Conservation (phyloP, 768 basidiomycete species). For the Leucosporidium yakuticum region DNA sequence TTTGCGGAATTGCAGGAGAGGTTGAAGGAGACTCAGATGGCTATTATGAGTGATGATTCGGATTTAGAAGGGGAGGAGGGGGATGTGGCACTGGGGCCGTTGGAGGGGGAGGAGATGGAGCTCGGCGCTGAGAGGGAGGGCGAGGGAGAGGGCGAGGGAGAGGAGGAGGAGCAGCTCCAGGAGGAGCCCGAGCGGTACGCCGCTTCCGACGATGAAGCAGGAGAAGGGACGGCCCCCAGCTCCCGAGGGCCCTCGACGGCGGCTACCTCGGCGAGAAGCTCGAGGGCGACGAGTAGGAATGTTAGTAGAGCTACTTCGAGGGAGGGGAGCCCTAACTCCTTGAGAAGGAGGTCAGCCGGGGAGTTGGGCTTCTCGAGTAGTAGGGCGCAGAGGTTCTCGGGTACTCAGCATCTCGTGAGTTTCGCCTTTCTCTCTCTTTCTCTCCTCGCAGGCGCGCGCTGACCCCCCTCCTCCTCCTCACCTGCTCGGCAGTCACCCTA, state of each 20-base stretch:
- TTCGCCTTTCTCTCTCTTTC: background rate
- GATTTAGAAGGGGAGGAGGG: conserved; percentile 4
- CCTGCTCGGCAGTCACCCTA: conserved; percentile 25
- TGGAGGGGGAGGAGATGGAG: background rate
- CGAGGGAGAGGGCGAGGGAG: background rate
- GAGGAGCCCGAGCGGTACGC: no score
- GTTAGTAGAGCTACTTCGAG: conserved; percentile 1
- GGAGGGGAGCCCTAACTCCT: conserved; percentile 7
- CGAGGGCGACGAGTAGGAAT: conserved; percentile 15
- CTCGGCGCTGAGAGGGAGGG: no score
- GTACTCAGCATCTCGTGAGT: background rate
- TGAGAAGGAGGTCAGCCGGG: background rate
- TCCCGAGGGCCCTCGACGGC: conserved; percentile 9
- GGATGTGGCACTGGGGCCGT: background rate
- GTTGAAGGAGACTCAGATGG: conserved; percentile 30
- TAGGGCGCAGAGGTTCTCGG: conserved; percentile 2
- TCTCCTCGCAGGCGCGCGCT: background rate
- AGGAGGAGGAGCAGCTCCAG: background rate
- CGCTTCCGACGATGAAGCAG: no score
- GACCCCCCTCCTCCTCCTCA: background rate
- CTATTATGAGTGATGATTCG: conserved; percentile 23
- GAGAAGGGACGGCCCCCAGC: background rate
- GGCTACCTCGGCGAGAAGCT: conserved; percentile 13
- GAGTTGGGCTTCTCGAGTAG: background rate
- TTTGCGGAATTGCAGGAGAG: conserved; percentile 29